Evolutionary conservation across 1,139 yeast species (phyloP), one percentile per base, ranked within the genome.

Genomic region (Pichia sp.): DNA sequence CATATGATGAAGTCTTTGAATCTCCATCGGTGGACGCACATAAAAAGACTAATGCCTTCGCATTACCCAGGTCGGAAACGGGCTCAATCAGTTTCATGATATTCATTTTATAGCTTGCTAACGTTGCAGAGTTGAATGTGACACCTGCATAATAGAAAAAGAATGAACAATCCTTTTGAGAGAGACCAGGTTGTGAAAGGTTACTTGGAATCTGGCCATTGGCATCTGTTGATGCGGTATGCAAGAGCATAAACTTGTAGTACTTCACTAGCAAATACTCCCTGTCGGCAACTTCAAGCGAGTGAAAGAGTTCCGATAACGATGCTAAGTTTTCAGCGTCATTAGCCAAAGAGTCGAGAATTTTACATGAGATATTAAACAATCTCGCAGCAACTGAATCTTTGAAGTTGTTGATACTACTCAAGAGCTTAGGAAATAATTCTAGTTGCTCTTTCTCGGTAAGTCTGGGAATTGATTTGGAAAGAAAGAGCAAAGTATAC

Each of bases 101-200:
- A 3, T 70, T 65, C 12, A 58, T 61, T 50, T 80, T 84, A 27
- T 70, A 69, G 0, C 48, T 52, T 2, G 62, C 47, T 27, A 84
- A 57, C 18, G 71, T 76, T 1, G 66, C 65, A 2, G 72, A 62
- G 30, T 69, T 70, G 50, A 71, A 75, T 0, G 69, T 53, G 0
- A 77, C 72, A 12, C 88, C 86, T 5, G 93, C 85, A 44, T 74
- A 74, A 36, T 67, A 67, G 0, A 85, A 77, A 49, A 85, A 72
- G 50, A 76, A 83, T 1, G 71, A 55, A 22, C 69, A 67, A 38
- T 81, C 85, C 0, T 56, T 55, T 1, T 66, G 54, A 18, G 77
- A 65, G 39, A 86, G 59, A 0, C 95, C 94, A 0, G 91, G 84
- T 35, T 74, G 65, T 35, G 69, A 44, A 46, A 60, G 59, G 9